A percentile compares a stretch with the other conserved stretches of the same genome.
These are phyloP conservation scores for Mycena albidolilacea DNA, from an alignment of 768 basidiomycete species.

Conservation along the genomic window DNA sequence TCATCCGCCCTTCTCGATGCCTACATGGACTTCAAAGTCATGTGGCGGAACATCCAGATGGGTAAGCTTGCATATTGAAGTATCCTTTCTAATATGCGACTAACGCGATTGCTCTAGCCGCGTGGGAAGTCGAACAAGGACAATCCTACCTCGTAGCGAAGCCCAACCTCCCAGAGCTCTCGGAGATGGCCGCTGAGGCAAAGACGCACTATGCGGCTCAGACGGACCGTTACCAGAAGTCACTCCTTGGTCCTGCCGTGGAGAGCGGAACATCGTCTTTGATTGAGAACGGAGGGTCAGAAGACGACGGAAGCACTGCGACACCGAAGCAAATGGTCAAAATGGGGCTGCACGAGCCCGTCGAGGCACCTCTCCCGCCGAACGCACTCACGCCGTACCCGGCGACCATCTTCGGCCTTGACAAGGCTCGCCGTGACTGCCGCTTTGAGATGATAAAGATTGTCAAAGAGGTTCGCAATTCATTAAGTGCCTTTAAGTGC, in stretches of 20 bases:
- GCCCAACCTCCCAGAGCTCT: constrained; percentile 8
- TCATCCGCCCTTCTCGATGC: constrained; percentile 27
- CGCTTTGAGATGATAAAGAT: constrained; percentile 30
- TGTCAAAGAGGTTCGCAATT: constrained; percentile 16
- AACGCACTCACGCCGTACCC: constrained; percentile 5
- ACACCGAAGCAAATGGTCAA: neutral
- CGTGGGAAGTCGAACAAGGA: constrained; percentile 18
- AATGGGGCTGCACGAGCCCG: neutral
- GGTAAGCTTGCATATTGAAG: constrained; percentile 1
- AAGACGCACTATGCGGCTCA: neutral
- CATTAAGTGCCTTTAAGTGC: neutral
- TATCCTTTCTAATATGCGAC: neutral
- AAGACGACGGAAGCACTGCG: too few relatives aligned
- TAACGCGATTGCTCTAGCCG: neutral
- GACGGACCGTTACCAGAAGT: constrained; percentile 2
- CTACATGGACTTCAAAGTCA: constrained; percentile 29
- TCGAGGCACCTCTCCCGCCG: constrained; percentile 11
- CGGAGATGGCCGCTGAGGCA: constrained; percentile 5
- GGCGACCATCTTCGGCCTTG: constrained; percentile 11
- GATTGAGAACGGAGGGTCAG: too few relatives aligned
- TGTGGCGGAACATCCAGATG: constrained; percentile 22
- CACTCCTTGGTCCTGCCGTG: neutral
- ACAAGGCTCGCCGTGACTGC: constrained; percentile 21
- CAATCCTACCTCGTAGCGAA: neutral
- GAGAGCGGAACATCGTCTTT: neutral